A percentile compares a stretch with the other conserved stretches of the same genome.
These are phyloP conservation scores for Neurospora sp. DNA, from an alignment of 495 filamentous ascomycete species.

Conservation along the genomic window DNA sequence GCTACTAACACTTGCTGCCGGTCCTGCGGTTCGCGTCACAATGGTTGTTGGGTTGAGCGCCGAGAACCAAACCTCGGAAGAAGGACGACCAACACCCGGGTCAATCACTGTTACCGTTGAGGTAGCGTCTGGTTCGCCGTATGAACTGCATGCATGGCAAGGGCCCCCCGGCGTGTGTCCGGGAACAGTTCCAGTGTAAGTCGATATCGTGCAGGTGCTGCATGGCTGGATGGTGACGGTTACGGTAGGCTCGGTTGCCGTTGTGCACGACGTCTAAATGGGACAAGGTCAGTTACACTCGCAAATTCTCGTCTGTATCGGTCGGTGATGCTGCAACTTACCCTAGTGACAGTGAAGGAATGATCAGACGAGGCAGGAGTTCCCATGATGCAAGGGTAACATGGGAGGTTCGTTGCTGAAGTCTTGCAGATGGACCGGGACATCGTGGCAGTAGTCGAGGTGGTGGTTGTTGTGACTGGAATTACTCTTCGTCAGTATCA, in stretches of 20 bases:
- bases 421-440: conserved; percentile 31
- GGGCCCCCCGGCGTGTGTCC: conserved; percentile 20
- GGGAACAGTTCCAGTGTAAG: conserved; percentile 20
- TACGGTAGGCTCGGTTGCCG: conserved; percentile 10
- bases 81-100: background rate
- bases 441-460: conserved; percentile 17
- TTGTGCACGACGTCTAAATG: conserved; percentile 16
- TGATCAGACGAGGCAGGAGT: conserved; percentile 9
- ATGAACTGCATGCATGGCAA: conserved; percentile 19
- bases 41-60: background rate
- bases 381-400: conserved; percentile 26
- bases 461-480: conserved; percentile 16
- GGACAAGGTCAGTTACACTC: background rate
- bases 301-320: background rate
- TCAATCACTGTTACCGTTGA: background rate
- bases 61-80: background rate
- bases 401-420: conserved; percentile 21
- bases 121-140: background rate
- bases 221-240: conserved; percentile 22
- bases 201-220: conserved; percentile 16
- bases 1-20: background rate
- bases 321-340: conserved; percentile 1
- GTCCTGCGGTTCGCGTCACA: background rate
- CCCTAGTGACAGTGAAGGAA: conserved; percentile 25
- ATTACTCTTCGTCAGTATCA: background rate